phyloP scores from a whole-genome alignment of 768 basidiomycete genomes.

The Termitomyces sp. region DNA sequence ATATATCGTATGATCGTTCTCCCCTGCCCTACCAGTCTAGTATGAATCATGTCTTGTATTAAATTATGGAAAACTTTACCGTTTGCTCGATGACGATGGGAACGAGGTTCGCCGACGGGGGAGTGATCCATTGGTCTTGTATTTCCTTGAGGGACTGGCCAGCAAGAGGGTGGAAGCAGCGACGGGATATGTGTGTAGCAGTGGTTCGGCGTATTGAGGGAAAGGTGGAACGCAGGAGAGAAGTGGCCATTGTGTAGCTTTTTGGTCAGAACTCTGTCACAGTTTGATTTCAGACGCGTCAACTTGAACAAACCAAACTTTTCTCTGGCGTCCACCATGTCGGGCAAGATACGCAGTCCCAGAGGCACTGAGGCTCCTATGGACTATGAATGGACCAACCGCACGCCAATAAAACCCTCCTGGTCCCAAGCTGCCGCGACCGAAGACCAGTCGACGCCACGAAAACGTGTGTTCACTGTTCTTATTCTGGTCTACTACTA shows the following conservation, averaged over 20 bases:
- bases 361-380: constrained; percentile 70
- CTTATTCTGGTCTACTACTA: background rate
- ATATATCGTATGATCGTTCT: constrained; percentile 93
- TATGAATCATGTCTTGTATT: constrained; percentile 8
- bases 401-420: constrained; percentile 51
- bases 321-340: constrained; percentile 17
- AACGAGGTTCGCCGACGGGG: constrained; percentile 64
- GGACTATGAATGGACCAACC: constrained; percentile 85
- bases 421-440: constrained; percentile 40
- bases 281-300: constrained; percentile 29
- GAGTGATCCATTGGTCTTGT: constrained; percentile 29
- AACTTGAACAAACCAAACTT: constrained; percentile 28
- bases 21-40: constrained; percentile 61
- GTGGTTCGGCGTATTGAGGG: constrained; percentile 16
- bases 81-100: constrained; percentile 95
- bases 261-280: constrained; percentile 8
- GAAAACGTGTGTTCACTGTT: constrained; percentile 56
- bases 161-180: constrained; percentile 54
- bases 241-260: constrained; percentile 21
- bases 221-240: constrained; percentile 19
- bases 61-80: constrained; percentile 30
- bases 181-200: constrained; percentile 21
- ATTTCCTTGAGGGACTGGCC: constrained; percentile 33
- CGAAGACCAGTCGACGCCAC: constrained; percentile 51
- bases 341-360: constrained; percentile 45